Base-by-base conservation (phyloP, 805 yeast species). In the Kregervanrija fluxuum region DNA sequence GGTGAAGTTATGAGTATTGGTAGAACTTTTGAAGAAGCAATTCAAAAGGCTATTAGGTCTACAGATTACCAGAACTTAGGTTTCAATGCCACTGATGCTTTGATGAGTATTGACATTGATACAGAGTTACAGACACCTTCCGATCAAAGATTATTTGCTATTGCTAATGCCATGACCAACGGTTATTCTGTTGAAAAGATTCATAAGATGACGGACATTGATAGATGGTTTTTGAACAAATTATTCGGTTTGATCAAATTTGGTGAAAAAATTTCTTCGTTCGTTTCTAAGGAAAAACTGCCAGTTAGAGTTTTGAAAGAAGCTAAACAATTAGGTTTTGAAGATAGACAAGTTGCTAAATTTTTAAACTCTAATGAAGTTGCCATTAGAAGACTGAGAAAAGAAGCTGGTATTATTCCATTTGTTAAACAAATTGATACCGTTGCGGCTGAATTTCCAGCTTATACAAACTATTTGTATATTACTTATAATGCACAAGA, bases 1-100 rank as follows among this genome's bases (percentile, higher is more conserved):
- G 99, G 99, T 73, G 99, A 91, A 67, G 98, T 93, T 43, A 91
- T 91, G 99, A 78, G 91, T 54, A 87, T 91, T 60, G 99, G 99
- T 60, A 78, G 99, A 66, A 91, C 95, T 28, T 91, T 91, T 55
- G 99, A 91, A 68, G 99, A 91, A 65, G 95, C 97, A 9, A 86
- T 91, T 53, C 99, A 93, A 67, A 91, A 91, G 70, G 99, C 98
- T 46, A 89, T 93, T 54, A 79, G 99, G 67, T 85, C 95, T 13
- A 89, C 95, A 32, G 99, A 93, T 63, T 91, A 93, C 67, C 95
- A 85, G 52, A 93, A 93, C 73, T 71, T 89, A 56, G 99, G 99
- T 48, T 93, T 93, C 80, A 82, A 77, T 64, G 80, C 82, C 57
- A 85, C 95, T 42, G 76, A 75, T 47, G 90, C 93, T 32, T 77